A percentile compares a stretch with the other conserved stretches of the same genome.
Evolutionary conservation across 73 alveolate genomes (phyloP).

Genomic region (Blepharisma japonicum): DNA sequence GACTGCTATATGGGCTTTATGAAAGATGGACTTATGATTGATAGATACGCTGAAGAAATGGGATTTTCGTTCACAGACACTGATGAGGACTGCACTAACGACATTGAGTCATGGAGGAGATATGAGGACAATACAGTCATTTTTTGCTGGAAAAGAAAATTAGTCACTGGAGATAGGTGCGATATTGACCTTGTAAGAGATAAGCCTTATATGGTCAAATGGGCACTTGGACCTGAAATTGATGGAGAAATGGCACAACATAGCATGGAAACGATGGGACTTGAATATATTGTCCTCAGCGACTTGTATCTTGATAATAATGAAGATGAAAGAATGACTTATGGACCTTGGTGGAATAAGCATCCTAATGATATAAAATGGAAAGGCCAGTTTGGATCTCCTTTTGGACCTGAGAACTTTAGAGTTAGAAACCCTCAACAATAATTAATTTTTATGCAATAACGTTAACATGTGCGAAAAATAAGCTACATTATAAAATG

Average conservation of each 20-base stretch:
- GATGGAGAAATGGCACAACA: constrained; percentile 2
- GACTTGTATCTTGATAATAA: not conserved
- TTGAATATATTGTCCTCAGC: not conserved
- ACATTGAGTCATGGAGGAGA: not conserved
- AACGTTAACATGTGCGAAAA: too few relatives aligned
- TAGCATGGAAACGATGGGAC: not conserved
- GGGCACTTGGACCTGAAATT: constrained; percentile 6
- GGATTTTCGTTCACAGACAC: not conserved
- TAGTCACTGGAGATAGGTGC: not conserved
- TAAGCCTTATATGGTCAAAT: not conserved
- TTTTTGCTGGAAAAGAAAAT: not conserved
- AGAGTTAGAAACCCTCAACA: too few relatives aligned
- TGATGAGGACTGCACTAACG: not conserved
- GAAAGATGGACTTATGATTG: not conserved
- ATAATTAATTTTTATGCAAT: too few relatives aligned
- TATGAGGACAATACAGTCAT: not conserved
- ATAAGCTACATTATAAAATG: too few relatives aligned
- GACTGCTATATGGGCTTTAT: not conserved
- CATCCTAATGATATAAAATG: too few relatives aligned
- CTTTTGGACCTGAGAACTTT: too few relatives aligned
- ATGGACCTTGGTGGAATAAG: not conserved
- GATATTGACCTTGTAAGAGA: not conserved
- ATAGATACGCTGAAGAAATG: not conserved
- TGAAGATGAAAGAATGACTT: not conserved
- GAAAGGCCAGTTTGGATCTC: too few relatives aligned